Evolutionary conservation across 768 basidiomycete genomes (phyloP).

Genomic region (Lactifluus pinguis): DNA sequence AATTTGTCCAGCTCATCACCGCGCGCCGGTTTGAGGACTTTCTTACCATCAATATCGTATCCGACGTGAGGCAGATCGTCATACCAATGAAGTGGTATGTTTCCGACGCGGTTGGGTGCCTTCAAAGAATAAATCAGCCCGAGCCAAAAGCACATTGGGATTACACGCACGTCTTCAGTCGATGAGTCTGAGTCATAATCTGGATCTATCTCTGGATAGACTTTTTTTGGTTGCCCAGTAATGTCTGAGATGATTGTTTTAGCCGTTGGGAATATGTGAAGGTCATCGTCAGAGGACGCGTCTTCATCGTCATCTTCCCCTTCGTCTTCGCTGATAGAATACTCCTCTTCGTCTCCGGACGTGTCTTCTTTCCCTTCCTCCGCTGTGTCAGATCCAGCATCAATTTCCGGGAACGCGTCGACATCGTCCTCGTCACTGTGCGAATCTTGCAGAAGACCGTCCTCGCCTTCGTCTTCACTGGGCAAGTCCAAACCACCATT

Average conservation of each 20-base stretch:
- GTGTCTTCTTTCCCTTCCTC: conserved; percentile 61
- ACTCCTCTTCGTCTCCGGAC: conserved; percentile 28
- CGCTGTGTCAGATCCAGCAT: conserved; percentile 32
- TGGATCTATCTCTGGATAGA: conserved; percentile 84
- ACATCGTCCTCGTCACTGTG: conserved; percentile 52
- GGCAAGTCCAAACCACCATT: conserved; percentile 55
- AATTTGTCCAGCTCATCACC: conserved; percentile 98
- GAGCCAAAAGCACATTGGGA: not conserved
- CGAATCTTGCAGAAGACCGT: conserved; percentile 28
- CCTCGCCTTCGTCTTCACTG: conserved; percentile 60
- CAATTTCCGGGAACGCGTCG: conserved; percentile 59
- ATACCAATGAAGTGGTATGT: conserved; percentile 98
- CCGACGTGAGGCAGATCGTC: conserved; percentile 99
- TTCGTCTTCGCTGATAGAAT: conserved; percentile 29
- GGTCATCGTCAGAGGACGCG: conserved; percentile 33
- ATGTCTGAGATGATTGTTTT: conserved; percentile 69
- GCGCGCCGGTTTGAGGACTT: conserved; percentile 85
- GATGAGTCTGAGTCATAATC: conserved; percentile 89
- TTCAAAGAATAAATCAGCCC: conserved; percentile 27
- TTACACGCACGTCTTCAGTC: conserved; percentile 70
- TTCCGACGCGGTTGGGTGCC: conserved; percentile 92
- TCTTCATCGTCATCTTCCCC: conserved; percentile 30
- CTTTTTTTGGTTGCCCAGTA: conserved; percentile 74
- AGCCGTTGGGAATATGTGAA: conserved; percentile 51
- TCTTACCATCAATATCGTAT: conserved; percentile 91